Evolutionary conservation across 2,329 filamentous ascomycete genomes (phyloP).

Genomic region (Fusarium mexicanum): DNA sequence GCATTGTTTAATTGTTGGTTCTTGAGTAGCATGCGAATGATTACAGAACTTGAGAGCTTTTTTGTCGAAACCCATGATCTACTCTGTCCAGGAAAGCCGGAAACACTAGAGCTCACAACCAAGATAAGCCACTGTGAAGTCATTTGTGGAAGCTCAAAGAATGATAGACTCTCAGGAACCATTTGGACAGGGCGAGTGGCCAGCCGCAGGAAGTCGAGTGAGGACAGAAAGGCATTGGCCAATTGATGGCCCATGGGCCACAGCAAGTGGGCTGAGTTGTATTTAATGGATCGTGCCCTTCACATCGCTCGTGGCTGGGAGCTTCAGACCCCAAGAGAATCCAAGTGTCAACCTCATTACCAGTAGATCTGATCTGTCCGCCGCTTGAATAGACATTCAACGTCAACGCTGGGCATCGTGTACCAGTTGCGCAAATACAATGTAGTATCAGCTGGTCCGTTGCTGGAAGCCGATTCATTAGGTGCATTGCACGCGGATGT

Average conservation of each 20-base stretch:
- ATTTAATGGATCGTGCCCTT: slow-evolving; percentile 28
- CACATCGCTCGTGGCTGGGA: slow-evolving; percentile 31
- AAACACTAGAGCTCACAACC: slow-evolving; percentile 6
- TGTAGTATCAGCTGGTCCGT: neutral
- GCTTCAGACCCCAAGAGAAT: slow-evolving; percentile 24
- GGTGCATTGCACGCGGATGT: slow-evolving; percentile 13
- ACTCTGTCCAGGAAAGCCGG: neutral
- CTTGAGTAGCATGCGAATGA: slow-evolving; percentile 2
- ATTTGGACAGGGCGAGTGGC: slow-evolving; percentile 5
- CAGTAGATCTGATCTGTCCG: slow-evolving; percentile 22
- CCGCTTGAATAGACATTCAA: slow-evolving; percentile 7
- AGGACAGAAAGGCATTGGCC: slow-evolving; percentile 35
- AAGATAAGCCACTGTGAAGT: slow-evolving; percentile 7
- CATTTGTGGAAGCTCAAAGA: slow-evolving; percentile 15
- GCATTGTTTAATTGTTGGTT: slow-evolving; percentile 8
- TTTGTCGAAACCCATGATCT: neutral
- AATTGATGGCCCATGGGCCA: slow-evolving; percentile 27
- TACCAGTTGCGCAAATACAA: slow-evolving; percentile 17
- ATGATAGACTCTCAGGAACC: slow-evolving; percentile 8
- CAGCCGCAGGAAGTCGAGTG: slow-evolving; percentile 15
- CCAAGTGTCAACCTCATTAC: slow-evolving; percentile 27
- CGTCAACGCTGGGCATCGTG: slow-evolving; percentile 15
- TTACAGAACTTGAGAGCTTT: neutral
- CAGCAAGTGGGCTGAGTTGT: slow-evolving; percentile 36
- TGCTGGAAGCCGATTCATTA: neutral